Percentiles rank a stretch among this genome's conserved stretches.
Conservation (phyloP, 345 rosid genomes). For the Abelmoschus esculentus region DNA sequence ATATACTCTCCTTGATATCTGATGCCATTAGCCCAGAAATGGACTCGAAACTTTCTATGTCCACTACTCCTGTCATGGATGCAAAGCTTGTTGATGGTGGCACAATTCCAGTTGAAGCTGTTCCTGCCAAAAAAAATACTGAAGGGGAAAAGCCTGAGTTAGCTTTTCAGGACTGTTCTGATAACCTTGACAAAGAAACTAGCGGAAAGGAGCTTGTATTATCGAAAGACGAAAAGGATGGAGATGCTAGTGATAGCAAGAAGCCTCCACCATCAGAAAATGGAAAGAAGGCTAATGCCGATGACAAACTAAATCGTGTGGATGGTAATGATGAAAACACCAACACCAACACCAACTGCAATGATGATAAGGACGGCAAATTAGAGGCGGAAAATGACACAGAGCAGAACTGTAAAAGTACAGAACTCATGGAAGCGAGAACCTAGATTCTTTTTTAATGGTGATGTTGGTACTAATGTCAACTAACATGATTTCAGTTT, state of each 20-base stretch:
- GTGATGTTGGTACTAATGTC: slow-evolving; percentile 21
- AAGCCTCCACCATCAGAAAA: slow-evolving; percentile 21
- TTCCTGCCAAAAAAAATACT: slow-evolving; percentile 16
- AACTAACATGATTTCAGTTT: slow-evolving; percentile 1
- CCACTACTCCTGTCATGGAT: slow-evolving; percentile 36
- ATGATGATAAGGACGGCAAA: slow-evolving; percentile 23
- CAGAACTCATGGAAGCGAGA: slow-evolving; percentile 36
- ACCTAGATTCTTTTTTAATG: slow-evolving; percentile 28
- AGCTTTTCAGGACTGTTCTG: slow-evolving; percentile 19
- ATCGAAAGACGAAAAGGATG: slow-evolving; percentile 24
- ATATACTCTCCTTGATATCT: slow-evolving; percentile 49
- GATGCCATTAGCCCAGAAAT: slow-evolving; percentile 26
- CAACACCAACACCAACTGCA: slow-evolving; percentile 4
- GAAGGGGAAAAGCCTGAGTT: slow-evolving; percentile 36
- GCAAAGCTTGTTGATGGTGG: slow-evolving; percentile 24
- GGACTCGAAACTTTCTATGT: slow-evolving; percentile 42
- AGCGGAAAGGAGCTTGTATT: slow-evolving; percentile 19
- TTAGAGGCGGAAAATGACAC: slow-evolving; percentile 31
- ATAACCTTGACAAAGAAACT: slow-evolving; percentile 24
- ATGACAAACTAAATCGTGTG: slow-evolving; percentile 23
- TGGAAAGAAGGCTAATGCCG: slow-evolving; percentile 25
- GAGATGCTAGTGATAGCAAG: slow-evolving; percentile 25
- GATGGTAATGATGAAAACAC: slow-evolving; percentile 22
- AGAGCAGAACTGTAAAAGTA: slow-evolving; percentile 26
- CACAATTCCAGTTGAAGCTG: slow-evolving; percentile 11